Conservation (phyloP, 2,329 filamentous ascomycete species). For the Trichoderma sp. region DNA sequence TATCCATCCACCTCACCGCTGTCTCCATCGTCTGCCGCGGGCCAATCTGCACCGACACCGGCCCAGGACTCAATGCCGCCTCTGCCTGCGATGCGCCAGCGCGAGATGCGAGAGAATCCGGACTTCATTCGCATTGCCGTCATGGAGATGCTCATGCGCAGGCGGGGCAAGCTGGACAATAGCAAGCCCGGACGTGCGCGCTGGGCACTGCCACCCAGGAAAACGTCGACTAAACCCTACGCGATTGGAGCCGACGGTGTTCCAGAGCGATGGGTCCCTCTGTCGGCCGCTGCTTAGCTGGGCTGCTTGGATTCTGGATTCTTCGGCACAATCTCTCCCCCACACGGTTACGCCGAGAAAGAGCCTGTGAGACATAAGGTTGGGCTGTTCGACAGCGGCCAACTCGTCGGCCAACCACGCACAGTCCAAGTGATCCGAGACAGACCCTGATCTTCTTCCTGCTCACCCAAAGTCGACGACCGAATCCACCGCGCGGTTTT, state of each 20-base stretch:
- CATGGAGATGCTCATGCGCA: conserved; percentile 73
- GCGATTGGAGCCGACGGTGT: conserved; percentile 61
- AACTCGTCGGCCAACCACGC: conserved; percentile 8
- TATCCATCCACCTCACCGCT: conserved; percentile 40
- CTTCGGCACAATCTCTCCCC: neutral
- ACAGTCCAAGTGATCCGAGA: neutral
- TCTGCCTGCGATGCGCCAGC: conserved; percentile 57
- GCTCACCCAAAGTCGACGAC: neutral
- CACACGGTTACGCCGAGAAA: neutral
- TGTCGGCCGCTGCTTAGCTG: conserved; percentile 8
- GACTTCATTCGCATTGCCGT: conserved; percentile 72
- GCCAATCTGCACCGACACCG: conserved; percentile 34
- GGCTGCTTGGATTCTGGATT: neutral
- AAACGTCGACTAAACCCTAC: conserved; percentile 56
- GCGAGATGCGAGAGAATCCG: conserved; percentile 69
- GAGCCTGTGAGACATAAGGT: neutral
- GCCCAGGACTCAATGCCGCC: conserved; percentile 26
- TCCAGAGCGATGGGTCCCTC: conserved; percentile 60
- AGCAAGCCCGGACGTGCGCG: conserved; percentile 67
- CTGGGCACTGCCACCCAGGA: conserved; percentile 68
- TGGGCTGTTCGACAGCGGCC: neutral
- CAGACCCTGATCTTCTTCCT: conserved; percentile 5
- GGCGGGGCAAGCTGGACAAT: conserved; percentile 66
- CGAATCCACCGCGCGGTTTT: conserved; percentile 7
- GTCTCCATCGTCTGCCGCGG: conserved; percentile 39